Base-by-base conservation (phyloP, 495 filamentous ascomycete species). In the Poronia punctata region DNA sequence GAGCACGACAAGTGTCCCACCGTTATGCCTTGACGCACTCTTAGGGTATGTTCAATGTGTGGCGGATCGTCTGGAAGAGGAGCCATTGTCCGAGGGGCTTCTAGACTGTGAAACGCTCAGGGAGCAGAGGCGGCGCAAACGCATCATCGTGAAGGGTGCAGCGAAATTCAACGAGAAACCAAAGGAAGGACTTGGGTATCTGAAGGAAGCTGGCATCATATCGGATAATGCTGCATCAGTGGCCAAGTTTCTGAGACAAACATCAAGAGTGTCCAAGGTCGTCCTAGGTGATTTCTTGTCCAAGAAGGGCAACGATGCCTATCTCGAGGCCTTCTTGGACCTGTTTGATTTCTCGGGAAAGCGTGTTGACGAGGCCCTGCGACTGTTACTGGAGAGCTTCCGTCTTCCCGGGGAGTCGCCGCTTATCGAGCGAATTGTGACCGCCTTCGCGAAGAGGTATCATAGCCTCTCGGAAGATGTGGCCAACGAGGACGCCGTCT, bases 1-100 rank as follows among this genome's bases (percentile, higher is more conserved):
- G 92, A 99, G 92, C 60, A 99, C 92, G 0, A 96, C 92, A 18
- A 99, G 93, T 57, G 92, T 99, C 8, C 92, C 92, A 12, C 92
- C 93, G 3, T 62, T 99, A 14, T 99, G 93, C 54, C 67, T 99
- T 7, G 92, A 99, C 54, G 83, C 92, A 32, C 72, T 97, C 1
- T 71, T 99, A 10, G 80, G 88, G 11, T 97, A 88, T 49, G 74
- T 99, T 28, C 88, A 93, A 52, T 95, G 83, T 38, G 80, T 99
- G 40, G 81, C 87, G 8, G 90, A 95, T 49, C 73, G 92, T 40
- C 62, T 97, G 9, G 78, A 95, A 46, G 74, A 89, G 40, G 67
- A 76, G 20, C 80, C 82, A 2, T 50, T 65, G 9, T 65, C 58
- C 14, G 79, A 84, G 23, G 82, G 80, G 2, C 82, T 83, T 50